phyloP scores from a whole-genome alignment of 768 basidiomycete genomes.

The Mycena galericulata region DNA sequence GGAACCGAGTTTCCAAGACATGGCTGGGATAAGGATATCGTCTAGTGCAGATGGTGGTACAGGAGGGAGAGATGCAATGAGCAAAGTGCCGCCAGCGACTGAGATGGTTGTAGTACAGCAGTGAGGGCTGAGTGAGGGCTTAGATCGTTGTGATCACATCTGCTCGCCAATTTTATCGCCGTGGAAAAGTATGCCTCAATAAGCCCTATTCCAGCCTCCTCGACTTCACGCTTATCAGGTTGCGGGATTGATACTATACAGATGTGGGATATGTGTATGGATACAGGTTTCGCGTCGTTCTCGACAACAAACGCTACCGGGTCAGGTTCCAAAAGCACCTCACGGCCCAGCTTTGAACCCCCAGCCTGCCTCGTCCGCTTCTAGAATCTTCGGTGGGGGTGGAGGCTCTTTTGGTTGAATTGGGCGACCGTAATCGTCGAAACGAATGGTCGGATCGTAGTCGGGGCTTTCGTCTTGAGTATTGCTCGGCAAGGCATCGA shows the following conservation, averaged over 20 bases:
- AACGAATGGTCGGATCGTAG: background rate
- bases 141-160: background rate
- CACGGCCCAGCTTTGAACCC: background rate
- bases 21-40: conserved; percentile 40
- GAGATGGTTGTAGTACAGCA: conserved; percentile 13
- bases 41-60: conserved; percentile 37
- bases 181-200: background rate
- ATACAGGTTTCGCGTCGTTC: conserved; percentile 17
- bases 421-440: conserved; percentile 14
- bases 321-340: background rate
- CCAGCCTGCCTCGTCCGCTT: conserved; percentile 6
- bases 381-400: background rate
- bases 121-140: no score
- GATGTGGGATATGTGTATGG: conserved; percentile 19
- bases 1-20: conserved; percentile 70
- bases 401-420: background rate
- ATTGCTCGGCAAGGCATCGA: background rate
- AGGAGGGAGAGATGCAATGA: conserved; percentile 35
- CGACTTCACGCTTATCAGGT: background rate
- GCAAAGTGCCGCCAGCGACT: conserved; percentile 46
- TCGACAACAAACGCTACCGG: background rate
- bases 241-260: background rate
- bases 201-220: background rate
- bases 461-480: background rate
- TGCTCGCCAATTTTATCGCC: conserved; percentile 5